phyloP scores from a whole-genome alignment of 2,329 filamentous ascomycete genomes.

The Ophiosphaerella korrae region DNA sequence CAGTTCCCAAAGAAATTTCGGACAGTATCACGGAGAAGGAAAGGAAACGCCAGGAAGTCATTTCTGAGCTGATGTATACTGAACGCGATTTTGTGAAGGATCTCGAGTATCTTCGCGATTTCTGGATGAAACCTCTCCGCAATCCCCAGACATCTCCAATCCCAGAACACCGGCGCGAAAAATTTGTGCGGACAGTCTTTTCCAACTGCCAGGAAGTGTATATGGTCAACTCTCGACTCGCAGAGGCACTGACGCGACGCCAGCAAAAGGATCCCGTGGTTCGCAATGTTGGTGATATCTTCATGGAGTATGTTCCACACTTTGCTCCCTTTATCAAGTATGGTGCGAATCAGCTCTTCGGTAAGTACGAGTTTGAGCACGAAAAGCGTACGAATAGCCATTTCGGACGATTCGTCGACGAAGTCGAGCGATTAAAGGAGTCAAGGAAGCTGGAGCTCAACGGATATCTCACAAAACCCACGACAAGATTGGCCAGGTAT shows the following conservation, averaged over 20 bases:
- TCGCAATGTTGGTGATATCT: constrained; percentile 88
- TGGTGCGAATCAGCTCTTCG: constrained; percentile 92
- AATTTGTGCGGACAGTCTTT: constrained; percentile 92
- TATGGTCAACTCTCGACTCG: constrained; percentile 85
- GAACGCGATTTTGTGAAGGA: constrained; percentile 99
- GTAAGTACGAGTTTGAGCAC: constrained; percentile 97
- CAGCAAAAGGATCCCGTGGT: constrained; percentile 93
- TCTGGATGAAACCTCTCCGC: constrained; percentile 94
- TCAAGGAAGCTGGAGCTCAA: constrained; percentile 96
- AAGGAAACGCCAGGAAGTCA: constrained; percentile 97
- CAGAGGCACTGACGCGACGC: constrained; percentile 82
- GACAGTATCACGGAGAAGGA: constrained; percentile 88
- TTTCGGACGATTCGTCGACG: constrained; percentile 92
- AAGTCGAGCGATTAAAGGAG: constrained; percentile 94
- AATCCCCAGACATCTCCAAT: constrained; percentile 76
- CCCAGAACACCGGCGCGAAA: constrained; percentile 82
- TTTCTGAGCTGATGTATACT: constrained; percentile 98
- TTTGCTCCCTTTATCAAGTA: constrained; percentile 98
- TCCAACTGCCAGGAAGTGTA: constrained; percentile 96
- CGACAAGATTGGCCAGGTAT: constrained; percentile 91
- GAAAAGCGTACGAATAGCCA: constrained; percentile 84
- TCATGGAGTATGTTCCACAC: constrained; percentile 86
- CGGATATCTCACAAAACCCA: constrained; percentile 96
- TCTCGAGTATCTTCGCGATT: constrained; percentile 94
- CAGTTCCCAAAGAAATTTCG: constrained; percentile 91